Evolutionary conservation across 1,139 yeast species (phyloP).

Genomic region (Zhuliangozyma parablackwelliae): DNA sequence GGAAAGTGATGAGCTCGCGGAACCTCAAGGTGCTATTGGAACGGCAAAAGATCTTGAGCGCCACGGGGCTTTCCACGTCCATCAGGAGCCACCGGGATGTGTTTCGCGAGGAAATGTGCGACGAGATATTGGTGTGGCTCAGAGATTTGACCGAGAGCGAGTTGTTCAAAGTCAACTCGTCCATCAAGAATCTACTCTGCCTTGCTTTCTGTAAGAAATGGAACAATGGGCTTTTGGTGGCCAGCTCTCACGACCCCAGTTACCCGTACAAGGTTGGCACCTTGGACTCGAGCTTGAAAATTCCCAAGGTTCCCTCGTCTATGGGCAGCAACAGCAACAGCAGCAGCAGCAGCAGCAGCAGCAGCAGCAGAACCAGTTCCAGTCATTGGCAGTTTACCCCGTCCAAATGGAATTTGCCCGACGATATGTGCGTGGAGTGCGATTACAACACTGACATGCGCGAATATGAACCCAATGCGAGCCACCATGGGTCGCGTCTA

Average conservation of each 20-base stretch:
- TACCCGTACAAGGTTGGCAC: conserved; percentile 28
- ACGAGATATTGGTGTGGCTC: conserved; percentile 65
- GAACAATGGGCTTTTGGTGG: conserved; percentile 42
- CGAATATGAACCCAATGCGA: conserved; percentile 22
- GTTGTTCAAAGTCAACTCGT: conserved; percentile 45
- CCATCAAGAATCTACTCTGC: conserved; percentile 51
- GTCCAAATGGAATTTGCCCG: conserved; percentile 40
- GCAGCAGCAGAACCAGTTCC: neutral
- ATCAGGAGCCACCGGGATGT: conserved; percentile 66
- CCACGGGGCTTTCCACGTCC: conserved; percentile 64
- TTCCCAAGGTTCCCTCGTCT: conserved; percentile 27
- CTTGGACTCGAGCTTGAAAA: conserved; percentile 25
- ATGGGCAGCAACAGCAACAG: conserved; percentile 5
- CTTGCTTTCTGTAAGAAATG: conserved; percentile 51
- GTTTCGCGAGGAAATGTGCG: conserved; percentile 79
- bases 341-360: neutral
- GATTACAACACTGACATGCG: conserved; percentile 34
- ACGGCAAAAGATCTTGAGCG: conserved; percentile 49
- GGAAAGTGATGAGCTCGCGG: conserved; percentile 56
- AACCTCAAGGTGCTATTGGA: conserved; percentile 47
- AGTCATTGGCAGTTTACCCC: conserved; percentile 38
- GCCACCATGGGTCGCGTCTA: conserved; percentile 63
- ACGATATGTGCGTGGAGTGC: conserved; percentile 40
- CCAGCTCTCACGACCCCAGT: conserved; percentile 7
- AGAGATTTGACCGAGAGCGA: conserved; percentile 55